Evolutionary conservation across 2,329 filamentous ascomycete species (phyloP), one percentile per base, ranked within the genome.

Genomic region (Xylariaceae sp.): DNA sequence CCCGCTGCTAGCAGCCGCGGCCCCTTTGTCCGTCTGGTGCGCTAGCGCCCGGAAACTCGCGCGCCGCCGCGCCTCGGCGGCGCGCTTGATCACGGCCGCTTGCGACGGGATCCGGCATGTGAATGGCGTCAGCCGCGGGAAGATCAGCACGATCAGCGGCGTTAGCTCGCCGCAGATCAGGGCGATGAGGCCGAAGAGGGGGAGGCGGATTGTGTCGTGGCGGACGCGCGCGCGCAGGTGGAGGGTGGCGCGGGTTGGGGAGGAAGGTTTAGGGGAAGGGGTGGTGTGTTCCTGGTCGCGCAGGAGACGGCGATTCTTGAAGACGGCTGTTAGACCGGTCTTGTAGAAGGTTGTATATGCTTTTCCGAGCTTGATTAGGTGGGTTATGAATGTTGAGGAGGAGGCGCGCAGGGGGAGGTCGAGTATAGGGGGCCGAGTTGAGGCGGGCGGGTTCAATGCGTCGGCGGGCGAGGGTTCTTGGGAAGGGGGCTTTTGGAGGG

Each of bases 281-380:
- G 54, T 48, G 6, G 53, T 56, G 55, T 71, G 44, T 4, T 18
- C 2, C 56, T 60, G 17, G 68, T 76, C 73, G 55, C 75, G 73
- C 11, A 87, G 72, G 9, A 81, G 78, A 18, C 76, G 71, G 52
- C 82, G 80, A 66, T 96, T 96, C 60, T 78, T 75, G 72, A 85
- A 86, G 55, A 96, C 86, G 67, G 88, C 85, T 70, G 86, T 86
- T 37, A 96, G 75, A 15, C 92, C 93, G 1, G 84, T 81, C 75
- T 94, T 96, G 84, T 97, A 97, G 82, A 97, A 97, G 41, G 75
- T 74, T 8, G 88, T 73, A 74, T 96, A 96, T 55, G 88, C 85
- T 72, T 88, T 88, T 63, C 90, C 93, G 34, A 87, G 76, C 49
- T 75, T 72, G 68, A 83, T 82, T 62, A 84, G 77, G 75, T 89